A percentile compares a stretch with the other conserved stretches of the same genome.
Evolutionary conservation across 2,329 filamentous ascomycete species (phyloP).

Genomic region (Zalaria sp.): DNA sequence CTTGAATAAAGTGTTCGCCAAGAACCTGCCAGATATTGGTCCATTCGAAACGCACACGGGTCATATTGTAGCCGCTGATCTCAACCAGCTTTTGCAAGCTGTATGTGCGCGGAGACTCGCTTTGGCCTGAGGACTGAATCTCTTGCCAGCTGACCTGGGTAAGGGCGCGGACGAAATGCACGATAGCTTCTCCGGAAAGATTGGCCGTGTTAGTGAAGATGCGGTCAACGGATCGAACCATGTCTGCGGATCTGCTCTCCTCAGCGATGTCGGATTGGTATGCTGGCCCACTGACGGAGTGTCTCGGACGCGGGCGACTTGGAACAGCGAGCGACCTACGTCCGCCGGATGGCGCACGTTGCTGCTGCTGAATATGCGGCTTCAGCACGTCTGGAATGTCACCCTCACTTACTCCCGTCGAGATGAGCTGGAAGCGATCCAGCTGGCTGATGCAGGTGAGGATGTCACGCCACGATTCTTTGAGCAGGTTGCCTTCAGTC

Average conservation of each 20-base stretch:
- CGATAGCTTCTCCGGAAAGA: conserved; percentile 83
- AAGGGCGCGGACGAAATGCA: conserved; percentile 82
- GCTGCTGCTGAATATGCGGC: conserved; percentile 29
- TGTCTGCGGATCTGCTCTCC: conserved; percentile 83
- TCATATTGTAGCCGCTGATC: conserved; percentile 99
- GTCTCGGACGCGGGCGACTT: conserved; percentile 35
- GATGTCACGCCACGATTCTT: conserved; percentile 88
- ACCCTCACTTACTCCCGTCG: conserved; percentile 85
- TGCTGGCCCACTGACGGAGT: conserved; percentile 19
- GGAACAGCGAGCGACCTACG: conserved; percentile 53
- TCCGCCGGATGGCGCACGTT: background rate
- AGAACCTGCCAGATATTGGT: conserved; percentile 93
- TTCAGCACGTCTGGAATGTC: conserved; percentile 84
- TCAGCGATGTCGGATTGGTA: conserved; percentile 72
- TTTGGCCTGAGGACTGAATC: conserved; percentile 91
- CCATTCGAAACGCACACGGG: conserved; percentile 95
- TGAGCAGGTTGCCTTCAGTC: conserved; percentile 79
- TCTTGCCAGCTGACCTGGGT: conserved; percentile 98
- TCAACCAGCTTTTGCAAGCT: conserved; percentile 96
- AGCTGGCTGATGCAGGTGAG: conserved; percentile 91
- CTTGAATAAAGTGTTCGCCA: conserved; percentile 96
- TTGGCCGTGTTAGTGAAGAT: conserved; percentile 97
- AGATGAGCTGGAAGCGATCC: conserved; percentile 87
- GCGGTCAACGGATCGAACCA: conserved; percentile 81
- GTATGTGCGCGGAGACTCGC: conserved; percentile 90